Evolutionary conservation across 106 monocot species (phyloP).

Genomic region (Dendrobium huoshanense): DNA sequence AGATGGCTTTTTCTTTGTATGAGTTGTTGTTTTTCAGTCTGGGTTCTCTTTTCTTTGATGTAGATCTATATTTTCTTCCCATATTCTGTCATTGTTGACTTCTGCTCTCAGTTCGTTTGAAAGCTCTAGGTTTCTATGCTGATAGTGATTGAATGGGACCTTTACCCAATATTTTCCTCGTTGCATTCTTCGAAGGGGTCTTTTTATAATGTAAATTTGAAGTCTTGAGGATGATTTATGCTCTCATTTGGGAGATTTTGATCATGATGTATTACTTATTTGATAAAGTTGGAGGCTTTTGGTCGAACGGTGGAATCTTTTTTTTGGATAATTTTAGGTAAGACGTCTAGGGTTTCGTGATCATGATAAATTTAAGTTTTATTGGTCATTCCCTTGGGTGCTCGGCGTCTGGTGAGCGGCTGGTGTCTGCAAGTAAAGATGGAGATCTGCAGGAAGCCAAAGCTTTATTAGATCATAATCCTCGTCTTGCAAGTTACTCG

Average conservation of each 20-base stretch:
- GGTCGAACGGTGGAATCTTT: not conserved
- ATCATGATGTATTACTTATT: not conserved
- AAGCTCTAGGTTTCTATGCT: not conserved
- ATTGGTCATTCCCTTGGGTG: conserved; percentile 83
- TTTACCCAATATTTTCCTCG: not conserved
- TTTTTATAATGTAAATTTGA: not conserved
- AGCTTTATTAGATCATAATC: conserved; percentile 74
- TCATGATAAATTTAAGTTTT: conserved; percentile 58
- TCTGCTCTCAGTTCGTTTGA: not conserved
- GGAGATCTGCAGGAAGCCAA: conserved; percentile 84
- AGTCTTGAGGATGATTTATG: conserved; percentile 2
- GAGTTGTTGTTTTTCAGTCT: not conserved
- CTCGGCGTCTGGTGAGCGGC: conserved; percentile 76
- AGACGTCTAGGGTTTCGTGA: conserved; percentile 1
- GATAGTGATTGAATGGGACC: not conserved
- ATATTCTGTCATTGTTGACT: conserved; percentile 2
- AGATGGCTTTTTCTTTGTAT: not conserved
- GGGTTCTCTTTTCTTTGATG: not conserved
- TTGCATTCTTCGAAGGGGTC: not conserved
- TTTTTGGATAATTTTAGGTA: not conserved
- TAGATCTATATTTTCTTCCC: not conserved
- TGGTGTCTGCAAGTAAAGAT: conserved; percentile 80
- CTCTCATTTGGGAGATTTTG: not conserved
- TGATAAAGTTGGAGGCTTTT: not conserved
- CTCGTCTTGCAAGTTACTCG: conserved; percentile 15